Evolutionary conservation across 306 rosid genomes (phyloP), one percentile per base, ranked within the genome.

Genomic region (Cucurbita moschata): DNA sequence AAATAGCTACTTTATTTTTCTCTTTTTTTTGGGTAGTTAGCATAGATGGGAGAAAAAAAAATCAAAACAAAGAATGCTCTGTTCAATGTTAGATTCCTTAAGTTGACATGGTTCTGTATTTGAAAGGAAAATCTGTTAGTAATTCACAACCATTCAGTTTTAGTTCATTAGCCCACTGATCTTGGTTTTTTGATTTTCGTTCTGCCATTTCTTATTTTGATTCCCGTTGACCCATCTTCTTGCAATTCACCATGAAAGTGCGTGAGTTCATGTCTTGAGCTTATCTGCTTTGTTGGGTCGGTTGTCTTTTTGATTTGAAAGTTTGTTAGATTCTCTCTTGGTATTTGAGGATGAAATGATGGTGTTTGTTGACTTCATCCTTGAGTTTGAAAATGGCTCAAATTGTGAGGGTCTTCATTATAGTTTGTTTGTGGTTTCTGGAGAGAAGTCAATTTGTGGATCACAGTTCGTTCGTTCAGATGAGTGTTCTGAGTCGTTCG

Each of bases 91-190:
- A 55, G 23, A 73, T 69, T 69, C 42, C 73, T 69, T 8, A 26
- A 49, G 73, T 69, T 68, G 39, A 68, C 51, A 40, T 35, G 59
- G 10, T 10, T 71, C 14, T 71, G 75, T 71, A 71, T 55, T 71
- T 39, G 43, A n/a, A 71, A 71, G 61, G 7, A 42, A 71, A 51
- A 71, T 50, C 16, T 71, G 18, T 50, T 71, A 26, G 58, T 49
- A 71, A 52, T 38, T 39, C 51, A 42, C 71, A 64, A 40, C 7
- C 37, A 64, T 64, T 64, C 71, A 42, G 71, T 64, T 64, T 64
- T 42, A 40, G 71, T 42, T 64, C 9, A 8, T 64, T 64, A 64
- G 42, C n/a, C 52, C 19, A 64, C 51, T 42, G 15, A 64, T 64
- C 35, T 64, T 60, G 4, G 4, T 30, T 30, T 30, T 30, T 3